phyloP scores from a whole-genome alignment of 1,284 basidiomycete genomes.

The Agroathelia rolfsii region DNA sequence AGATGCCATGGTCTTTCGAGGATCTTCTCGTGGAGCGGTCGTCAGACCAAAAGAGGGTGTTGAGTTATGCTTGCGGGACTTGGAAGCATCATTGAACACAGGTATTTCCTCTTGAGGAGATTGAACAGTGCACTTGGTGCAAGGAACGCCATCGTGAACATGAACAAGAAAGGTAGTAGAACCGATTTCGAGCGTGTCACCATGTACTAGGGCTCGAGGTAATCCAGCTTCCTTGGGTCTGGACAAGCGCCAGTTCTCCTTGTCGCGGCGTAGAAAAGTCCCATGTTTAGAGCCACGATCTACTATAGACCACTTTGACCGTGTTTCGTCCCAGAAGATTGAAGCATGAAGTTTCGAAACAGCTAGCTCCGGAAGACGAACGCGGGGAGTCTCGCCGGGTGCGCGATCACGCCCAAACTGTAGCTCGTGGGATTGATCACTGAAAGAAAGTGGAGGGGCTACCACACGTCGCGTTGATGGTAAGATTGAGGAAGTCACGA shows the following conservation, averaged over 20 bases:
- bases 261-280: conserved; percentile 38
- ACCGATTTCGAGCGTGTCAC: conserved; percentile 56
- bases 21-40: conserved; percentile 26
- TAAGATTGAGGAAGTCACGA: conserved; percentile 40
- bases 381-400: conserved; percentile 39
- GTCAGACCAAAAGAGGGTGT: no score
- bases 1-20: conserved; percentile 49
- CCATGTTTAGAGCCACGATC: conserved; percentile 80
- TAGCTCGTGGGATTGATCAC: no score
- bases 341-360: conserved; percentile 74
- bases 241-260: conserved; percentile 42
- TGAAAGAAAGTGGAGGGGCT: no score
- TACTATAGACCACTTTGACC: conserved; percentile 56
- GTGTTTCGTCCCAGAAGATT: conserved; percentile 53
- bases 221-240: conserved; percentile 54
- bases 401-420: conserved; percentile 63
- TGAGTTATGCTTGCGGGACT: no score
- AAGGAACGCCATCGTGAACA: conserved; percentile 55
- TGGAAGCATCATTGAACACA: conserved; percentile 20
- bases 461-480: no score
- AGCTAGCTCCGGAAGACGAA: conserved; percentile 72
- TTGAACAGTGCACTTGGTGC: conserved; percentile 54
- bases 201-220: conserved; percentile 49
- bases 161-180: conserved; percentile 61
- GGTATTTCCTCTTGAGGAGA: conserved; percentile 19